Base-by-base conservation (phyloP, 192 early-diverging fungal genomes). In the Physocladia obscura region DNA sequence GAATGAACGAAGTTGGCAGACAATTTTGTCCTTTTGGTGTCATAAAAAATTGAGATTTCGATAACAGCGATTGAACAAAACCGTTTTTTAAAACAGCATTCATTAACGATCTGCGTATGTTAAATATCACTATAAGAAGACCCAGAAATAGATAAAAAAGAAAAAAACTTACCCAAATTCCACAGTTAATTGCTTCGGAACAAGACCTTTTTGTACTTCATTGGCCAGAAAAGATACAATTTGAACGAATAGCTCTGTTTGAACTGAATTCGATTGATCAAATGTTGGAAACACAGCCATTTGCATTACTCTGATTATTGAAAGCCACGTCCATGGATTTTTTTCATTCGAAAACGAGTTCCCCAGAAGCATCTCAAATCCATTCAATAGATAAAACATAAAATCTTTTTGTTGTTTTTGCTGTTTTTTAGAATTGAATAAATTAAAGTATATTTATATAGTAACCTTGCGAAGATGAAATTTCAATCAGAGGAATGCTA, bases 291-390 rank as follows among this genome's bases (percentile, higher is more conserved):
- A 11, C 2, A 31, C 24, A 40, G 37, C 8, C 4, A 8, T 8
- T 22, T 31, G 15, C 52, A 68, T 24, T 19, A 35, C 4, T 5
- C 29, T 30, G 4, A 54, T 24, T 35, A 68, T 38, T 5, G 17
- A 27, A 22, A 57, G 13, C 65, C 65, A 68, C 13, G 36, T 39
- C 65, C 65, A 68, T 1, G 29, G 35, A 57, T 56, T 57, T 52
- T 68, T 68, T 57, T 68, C 54, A 26, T 35, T 27, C 15, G 8
- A 11, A 26, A 52, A 67, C 5, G 11, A 29, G 2, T n/a, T n/a
- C n/a, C n/a, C n/a, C n/a, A n/a, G n/a, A n/a, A n/a, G n/a, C n/a
- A n/a, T n/a, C n/a, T n/a, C n/a, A n/a, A n/a, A n/a, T n/a, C n/a
- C n/a, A n/a, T n/a, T n/a, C n/a, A n/a, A n/a, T n/a, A n/a, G n/a